A percentile compares a stretch with the other conserved stretches of the same genome.
These are phyloP conservation scores for Centella asiatica DNA, from an alignment of 129 eudicot species.

Conservation along the genomic window DNA sequence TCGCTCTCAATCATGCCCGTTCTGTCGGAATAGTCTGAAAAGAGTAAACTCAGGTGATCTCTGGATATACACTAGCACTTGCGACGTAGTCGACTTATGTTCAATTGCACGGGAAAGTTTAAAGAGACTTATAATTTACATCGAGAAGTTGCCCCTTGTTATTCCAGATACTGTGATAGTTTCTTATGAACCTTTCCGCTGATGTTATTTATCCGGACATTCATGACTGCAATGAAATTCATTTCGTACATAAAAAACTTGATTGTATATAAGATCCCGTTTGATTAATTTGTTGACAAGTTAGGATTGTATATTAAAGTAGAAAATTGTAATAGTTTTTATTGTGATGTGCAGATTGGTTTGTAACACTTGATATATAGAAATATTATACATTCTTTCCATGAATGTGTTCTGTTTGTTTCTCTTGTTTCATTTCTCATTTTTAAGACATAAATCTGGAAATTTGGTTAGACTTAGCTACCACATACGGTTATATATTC, in stretches of 20 bases:
- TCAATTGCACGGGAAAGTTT: slow-evolving; percentile 47
- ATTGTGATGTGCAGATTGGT: no score
- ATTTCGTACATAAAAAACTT: slow-evolving; percentile 23
- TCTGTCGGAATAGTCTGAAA: slow-evolving; percentile 58
- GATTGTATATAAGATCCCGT: slow-evolving; percentile 20
- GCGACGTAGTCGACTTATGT: slow-evolving; percentile 38
- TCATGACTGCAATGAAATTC: neutral
- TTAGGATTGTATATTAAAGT: no score
- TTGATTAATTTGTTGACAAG: neutral
- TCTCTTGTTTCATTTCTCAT: no score
- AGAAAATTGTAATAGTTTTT: no score
- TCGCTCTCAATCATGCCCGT: slow-evolving; percentile 72
- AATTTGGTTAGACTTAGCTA: no score
- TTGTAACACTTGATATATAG: no score
- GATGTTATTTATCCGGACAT: slow-evolving; percentile 5
- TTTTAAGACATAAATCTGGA: no score
- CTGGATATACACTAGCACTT: slow-evolving; percentile 57
- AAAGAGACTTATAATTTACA: slow-evolving; percentile 47
- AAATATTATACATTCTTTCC: no score
- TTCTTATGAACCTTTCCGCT: slow-evolving; percentile 43
- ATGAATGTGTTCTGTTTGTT: no score
- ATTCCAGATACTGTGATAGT: slow-evolving; percentile 38
- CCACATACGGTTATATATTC: no score
- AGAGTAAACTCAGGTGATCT: slow-evolving; percentile 59
- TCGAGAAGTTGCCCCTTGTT: slow-evolving; percentile 51